These are phyloP conservation scores for Trichoderma hamatum DNA, from an alignment of 2,329 filamentous ascomycete genomes.

Conservation along the genomic window DNA sequence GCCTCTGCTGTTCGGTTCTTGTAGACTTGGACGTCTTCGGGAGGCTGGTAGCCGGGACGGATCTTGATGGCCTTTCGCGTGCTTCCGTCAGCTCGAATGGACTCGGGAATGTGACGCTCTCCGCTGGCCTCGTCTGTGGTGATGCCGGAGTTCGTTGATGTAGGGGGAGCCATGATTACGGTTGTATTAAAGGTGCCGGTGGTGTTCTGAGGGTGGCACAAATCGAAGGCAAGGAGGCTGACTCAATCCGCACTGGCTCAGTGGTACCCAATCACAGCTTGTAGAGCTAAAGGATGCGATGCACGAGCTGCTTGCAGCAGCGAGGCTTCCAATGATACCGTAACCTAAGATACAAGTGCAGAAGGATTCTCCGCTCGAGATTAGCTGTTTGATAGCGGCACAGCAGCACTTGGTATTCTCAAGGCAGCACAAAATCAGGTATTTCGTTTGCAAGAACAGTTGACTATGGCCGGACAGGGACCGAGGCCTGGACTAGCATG, in stretches of 20 bases:
- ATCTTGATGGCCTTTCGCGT: constrained; percentile 95
- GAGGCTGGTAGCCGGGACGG: constrained; percentile 87
- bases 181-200: constrained; percentile 49
- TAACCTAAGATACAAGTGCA: background rate
- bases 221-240: background rate
- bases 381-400: background rate
- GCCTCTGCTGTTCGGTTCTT: constrained; percentile 87
- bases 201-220: background rate
- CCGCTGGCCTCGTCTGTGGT: constrained; percentile 76
- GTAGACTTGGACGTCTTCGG: constrained; percentile 95
- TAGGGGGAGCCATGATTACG: constrained; percentile 51
- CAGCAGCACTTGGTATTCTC: background rate
- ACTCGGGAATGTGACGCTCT: constrained; percentile 86
- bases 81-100: constrained; percentile 81
- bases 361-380: background rate
- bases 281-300: background rate
- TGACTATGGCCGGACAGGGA: background rate
- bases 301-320: background rate
- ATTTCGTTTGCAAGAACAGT: background rate
- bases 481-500: constrained; percentile 6
- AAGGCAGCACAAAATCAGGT: background rate
- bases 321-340: background rate
- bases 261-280: constrained; percentile 8
- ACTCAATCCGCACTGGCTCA: constrained; percentile 1
- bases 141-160: constrained; percentile 67